These are phyloP conservation scores for Calonectria ilicicola DNA, from an alignment of 2,329 filamentous ascomycete genomes.

Conservation along the genomic window DNA sequence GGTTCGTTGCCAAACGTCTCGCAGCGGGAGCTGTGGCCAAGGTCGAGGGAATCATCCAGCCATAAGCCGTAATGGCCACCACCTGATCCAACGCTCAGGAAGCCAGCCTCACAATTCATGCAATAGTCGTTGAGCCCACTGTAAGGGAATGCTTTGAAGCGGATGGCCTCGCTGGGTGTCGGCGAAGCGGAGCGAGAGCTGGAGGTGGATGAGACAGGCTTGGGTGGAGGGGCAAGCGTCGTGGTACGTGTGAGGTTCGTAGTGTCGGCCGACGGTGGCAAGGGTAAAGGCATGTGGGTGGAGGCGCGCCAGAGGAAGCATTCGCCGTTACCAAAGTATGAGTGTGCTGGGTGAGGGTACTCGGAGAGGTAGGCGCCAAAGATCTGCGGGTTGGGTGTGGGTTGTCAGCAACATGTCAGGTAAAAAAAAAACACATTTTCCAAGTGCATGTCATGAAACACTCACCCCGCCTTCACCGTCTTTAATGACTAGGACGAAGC, in stretches of 20 bases:
- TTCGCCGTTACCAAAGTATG: constrained; percentile 96
- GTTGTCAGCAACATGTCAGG: constrained; percentile 24
- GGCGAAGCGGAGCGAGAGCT: constrained; percentile 45
- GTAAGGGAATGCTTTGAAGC: constrained; percentile 98
- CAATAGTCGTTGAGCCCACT: constrained; percentile 97
- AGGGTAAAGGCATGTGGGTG: constrained; percentile 64
- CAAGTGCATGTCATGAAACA: constrained; percentile 36
- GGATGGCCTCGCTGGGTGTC: constrained; percentile 78
- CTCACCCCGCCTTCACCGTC: constrained; percentile 81
- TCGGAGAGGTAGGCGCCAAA: constrained; percentile 97
- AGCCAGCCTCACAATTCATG: constrained; percentile 90
- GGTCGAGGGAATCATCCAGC: constrained; percentile 87
- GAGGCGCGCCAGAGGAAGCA: constrained; percentile 81
- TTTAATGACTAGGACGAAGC: constrained; percentile 89
- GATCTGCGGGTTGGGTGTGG: constrained; percentile 57
- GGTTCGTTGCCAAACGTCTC: constrained; percentile 96
- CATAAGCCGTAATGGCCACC: constrained; percentile 94
- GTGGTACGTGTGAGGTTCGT: constrained; percentile 58
- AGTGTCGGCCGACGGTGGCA: constrained; percentile 64
- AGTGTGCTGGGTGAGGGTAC: constrained; percentile 80
- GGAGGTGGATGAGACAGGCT: constrained; percentile 39
- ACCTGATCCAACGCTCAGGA: constrained; percentile 86
- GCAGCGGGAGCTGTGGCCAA: constrained; percentile 85
- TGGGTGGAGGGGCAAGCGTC: constrained; percentile 47
- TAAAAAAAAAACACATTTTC: constrained; percentile 18